These are phyloP conservation scores for Pythium utonaiense DNA, from an alignment of 352 stramenopile genomes.

Conservation along the genomic window DNA sequence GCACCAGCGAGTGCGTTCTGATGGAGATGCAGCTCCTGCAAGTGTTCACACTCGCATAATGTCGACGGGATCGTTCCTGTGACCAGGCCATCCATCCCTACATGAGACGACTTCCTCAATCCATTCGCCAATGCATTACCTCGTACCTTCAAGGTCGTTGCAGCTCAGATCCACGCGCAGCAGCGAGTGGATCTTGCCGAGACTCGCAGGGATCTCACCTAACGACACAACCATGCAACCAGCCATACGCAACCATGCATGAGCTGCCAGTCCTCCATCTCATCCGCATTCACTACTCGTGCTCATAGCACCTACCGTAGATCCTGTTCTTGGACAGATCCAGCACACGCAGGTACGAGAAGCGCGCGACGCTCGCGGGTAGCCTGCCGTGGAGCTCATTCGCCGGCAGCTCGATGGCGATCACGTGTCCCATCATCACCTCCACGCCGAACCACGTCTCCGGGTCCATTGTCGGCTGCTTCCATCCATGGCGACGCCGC, in stretches of 20 bases:
- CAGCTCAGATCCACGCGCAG: conserved; percentile 73
- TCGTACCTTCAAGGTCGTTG: conserved; percentile 62
- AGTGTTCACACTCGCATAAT: conserved; percentile 41
- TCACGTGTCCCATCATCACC: conserved; percentile 65
- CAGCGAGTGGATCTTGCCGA: conserved; percentile 54
- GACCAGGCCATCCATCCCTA: conserved; percentile 12
- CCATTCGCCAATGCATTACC: not conserved
- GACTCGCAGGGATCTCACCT: conserved; percentile 51
- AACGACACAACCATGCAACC: not conserved
- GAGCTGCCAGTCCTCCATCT: not conserved
- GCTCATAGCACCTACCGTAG: conserved; percentile 31
- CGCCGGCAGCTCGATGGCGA: conserved; percentile 65
- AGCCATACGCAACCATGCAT: too few relatives aligned
- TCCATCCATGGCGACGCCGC: conserved; percentile 74
- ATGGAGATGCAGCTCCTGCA: conserved; percentile 76
- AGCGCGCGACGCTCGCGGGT: conserved; percentile 38
- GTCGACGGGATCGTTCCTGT: conserved; percentile 38
- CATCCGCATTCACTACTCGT: too few relatives aligned
- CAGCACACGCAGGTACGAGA: conserved; percentile 67
- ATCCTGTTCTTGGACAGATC: conserved; percentile 84
- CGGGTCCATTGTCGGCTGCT: conserved; percentile 61
- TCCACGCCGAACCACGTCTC: conserved; percentile 82
- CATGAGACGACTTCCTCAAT: not conserved
- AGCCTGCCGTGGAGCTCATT: conserved; percentile 50
- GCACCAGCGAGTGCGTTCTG: conserved; percentile 74